Base-by-base conservation (phyloP, 805 yeast species). In the Metschnikowia rubicola region DNA sequence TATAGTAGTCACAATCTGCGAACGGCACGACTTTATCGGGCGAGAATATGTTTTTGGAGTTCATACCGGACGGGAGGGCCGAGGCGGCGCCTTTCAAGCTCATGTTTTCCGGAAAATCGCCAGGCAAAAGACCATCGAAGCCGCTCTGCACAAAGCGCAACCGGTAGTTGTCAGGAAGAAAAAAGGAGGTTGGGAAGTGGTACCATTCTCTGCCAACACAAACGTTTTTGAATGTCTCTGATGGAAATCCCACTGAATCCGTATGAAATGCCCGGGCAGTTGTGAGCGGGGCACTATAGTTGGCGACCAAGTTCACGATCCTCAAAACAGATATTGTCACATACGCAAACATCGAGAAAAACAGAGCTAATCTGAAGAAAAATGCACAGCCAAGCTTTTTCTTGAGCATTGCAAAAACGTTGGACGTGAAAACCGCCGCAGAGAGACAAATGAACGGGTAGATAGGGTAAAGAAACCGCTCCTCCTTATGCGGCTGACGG, bases 151-250 rank as follows among this genome's bases (percentile, higher is more conserved):
- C 80, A 63, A 88, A 92, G 56, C 72, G 71, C 21, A 89, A 68
- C 54, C 96, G 69, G 57, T 75, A 75, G 47, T 79, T 70, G 4
- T 78, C 75, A 3, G 87, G 83, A 21, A 92, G 68, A 60, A 91
- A 88, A 62, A 90, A 87, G 0, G 97, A 90, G 1, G 87, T 82
- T 9, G 98, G 97, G 65, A 72, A 91, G 60, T 92, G 86, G 60
- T 88, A 89, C 97, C 97, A 91, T 67, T 92, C 97, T 48, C 96
- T 77, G 2, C 97, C 97, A n/a, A 86, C 75, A 65, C 98, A 92
- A 0, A 92, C 84, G 54, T 81, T 84, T 8, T 39, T 34, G 17
- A 39, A 33, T 67, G 68, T 11, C 51, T 41, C 3, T 58, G 56
- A 7, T 5, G 50, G 34, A 29, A 29, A 19, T n/a, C 4, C 5